Evolutionary conservation across 179 eudicot genomes (phyloP).

Genomic region (Sideroxylon spinosum): DNA sequence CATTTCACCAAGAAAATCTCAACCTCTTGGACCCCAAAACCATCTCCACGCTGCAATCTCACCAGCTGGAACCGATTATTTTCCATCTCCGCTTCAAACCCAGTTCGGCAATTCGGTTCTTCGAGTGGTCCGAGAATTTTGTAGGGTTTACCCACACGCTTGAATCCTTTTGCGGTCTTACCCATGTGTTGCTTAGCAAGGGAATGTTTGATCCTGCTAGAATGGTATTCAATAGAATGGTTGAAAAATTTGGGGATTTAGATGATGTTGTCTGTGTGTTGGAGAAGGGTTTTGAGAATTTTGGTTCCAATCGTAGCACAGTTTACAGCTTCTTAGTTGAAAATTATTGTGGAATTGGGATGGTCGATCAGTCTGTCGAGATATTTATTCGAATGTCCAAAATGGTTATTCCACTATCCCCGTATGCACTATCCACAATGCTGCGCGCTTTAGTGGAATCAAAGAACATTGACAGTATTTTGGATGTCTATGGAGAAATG

Average conservation of each 20-base stretch:
- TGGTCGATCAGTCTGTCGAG: conserved; percentile 43
- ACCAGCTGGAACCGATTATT: conserved; percentile 10
- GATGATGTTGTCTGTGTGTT: conserved; percentile 40
- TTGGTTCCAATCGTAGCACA: conserved; percentile 44
- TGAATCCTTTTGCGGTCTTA: conserved; percentile 29
- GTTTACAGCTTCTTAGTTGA: conserved; percentile 52
- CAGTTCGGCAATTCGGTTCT: conserved; percentile 7
- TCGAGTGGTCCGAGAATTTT: conserved; percentile 19
- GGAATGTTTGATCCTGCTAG: conserved; percentile 53
- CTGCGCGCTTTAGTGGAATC: conserved; percentile 37
- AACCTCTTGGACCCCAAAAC: conserved; percentile 31
- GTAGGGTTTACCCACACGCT: conserved; percentile 36
- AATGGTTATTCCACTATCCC: conserved; percentile 39
- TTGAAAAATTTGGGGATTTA: conserved; percentile 22
- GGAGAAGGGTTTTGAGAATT: conserved; percentile 31
- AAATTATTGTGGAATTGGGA: conserved; percentile 45
- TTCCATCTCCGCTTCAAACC: conserved; percentile 10
- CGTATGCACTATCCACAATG: conserved; percentile 39
- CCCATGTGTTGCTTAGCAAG: conserved; percentile 34
- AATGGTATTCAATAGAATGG: conserved; percentile 45
- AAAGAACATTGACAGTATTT: conserved; percentile 26
- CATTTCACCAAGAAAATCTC: conserved; percentile 10
- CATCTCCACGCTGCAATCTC: neutral
- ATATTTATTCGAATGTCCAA: conserved; percentile 36
- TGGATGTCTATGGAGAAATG: conserved; percentile 28